Evolutionary conservation across 805 yeast species (phyloP), one percentile per base, ranked within the genome.

Genomic region (Wickerhamiella allomyrinae): DNA sequence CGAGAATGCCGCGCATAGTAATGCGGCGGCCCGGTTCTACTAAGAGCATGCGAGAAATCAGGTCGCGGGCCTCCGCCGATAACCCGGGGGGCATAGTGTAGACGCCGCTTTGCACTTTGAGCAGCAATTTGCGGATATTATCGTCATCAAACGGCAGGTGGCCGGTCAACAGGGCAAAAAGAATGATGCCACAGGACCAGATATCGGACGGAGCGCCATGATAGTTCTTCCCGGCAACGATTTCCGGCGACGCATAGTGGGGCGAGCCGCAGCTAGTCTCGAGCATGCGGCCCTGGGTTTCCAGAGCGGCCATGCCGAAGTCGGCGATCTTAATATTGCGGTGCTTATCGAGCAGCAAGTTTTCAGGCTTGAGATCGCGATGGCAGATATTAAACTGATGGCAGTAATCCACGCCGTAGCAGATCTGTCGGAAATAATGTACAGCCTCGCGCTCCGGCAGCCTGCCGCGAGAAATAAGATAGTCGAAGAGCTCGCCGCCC

Each of bases 181-280:
- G 66, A 41, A 91, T 91, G 47, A 91, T 84, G 54, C 98, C 97
- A 64, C 96, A 87, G 6, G 95, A 87, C 98, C 98, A 91, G 42
- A 91, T 87, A 61, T 91, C 98, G 24, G 93, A 78, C 34, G 95
- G 95, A 23, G 94, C 86, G 11, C 98, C 98, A 57, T 91, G 97
- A 59, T 91, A 91, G 46, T 77, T 85, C 47, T 80, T 75, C 29
- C 98, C 98, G 10, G 95, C 82, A 9, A 91, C 96, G 51, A 91
- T 89, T 60, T 91, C 98, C 0, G 98, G 98, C 8, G 95, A 84
- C 1, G 97, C 98, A 61, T 91, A 91, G 60, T 91, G 98, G 7
- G 98, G 98, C 14, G 96, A 86, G 1, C 98, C 98, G 62, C 98
- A 91, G 15, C 93, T 79, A 3, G 98, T 91, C 59, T 89, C 96